Conservation (phyloP, 306 rosid genomes). For the Dryas drummondii region DNA sequence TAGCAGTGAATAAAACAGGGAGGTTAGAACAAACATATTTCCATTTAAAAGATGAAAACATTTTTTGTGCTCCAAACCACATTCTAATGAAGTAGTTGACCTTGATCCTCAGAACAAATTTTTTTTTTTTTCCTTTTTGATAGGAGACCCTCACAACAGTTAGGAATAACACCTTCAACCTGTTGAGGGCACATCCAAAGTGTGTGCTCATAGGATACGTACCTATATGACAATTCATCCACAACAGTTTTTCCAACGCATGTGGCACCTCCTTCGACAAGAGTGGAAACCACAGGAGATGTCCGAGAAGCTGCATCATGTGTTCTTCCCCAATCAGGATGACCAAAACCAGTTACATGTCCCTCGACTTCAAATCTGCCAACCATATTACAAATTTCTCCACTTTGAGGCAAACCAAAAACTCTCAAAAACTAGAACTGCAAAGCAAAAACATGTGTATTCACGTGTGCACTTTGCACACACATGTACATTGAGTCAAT, state of each 20-base stretch:
- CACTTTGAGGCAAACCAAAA: conserved; percentile 15
- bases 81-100: not conserved
- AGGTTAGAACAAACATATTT: no score
- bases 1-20: not conserved
- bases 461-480: not conserved
- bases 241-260: conserved; percentile 76
- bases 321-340: conserved; percentile 87
- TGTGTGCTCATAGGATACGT: conserved; percentile 7
- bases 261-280: conserved; percentile 92
- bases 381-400: conserved; percentile 18
- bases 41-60: no score
- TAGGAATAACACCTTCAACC: not conserved
- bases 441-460: not conserved
- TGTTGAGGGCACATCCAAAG: not conserved
- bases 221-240: conserved; percentile 78
- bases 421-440: not conserved
- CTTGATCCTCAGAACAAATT: not conserved
- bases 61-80: not conserved
- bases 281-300: conserved; percentile 55
- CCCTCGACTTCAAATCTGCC: conserved; percentile 82
- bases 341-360: conserved; percentile 80
- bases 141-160: not conserved
- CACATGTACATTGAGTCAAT: not conserved
- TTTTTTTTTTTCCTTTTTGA: not conserved
- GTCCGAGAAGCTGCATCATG: conserved; percentile 81